phyloP scores from a whole-genome alignment of 1,284 basidiomycete species.

The Cryptococcus amylolentus region DNA sequence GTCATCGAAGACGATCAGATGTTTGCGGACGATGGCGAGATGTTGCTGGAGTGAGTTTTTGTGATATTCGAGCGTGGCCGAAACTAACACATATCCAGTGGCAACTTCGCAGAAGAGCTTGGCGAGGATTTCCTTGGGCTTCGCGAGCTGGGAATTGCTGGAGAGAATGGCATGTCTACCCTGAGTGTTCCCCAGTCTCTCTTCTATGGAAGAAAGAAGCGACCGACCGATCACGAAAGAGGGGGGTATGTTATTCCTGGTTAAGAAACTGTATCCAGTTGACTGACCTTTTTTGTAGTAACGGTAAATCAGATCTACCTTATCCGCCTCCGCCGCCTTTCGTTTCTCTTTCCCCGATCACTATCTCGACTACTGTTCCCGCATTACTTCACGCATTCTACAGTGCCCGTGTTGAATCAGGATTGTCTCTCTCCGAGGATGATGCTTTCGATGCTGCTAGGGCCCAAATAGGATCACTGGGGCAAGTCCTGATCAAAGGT shows the following conservation, averaged over 20 bases:
- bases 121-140: constrained; percentile 94
- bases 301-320: constrained; percentile 51
- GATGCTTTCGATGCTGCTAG: constrained; percentile 39
- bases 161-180: constrained; percentile 75
- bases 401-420: constrained; percentile 55
- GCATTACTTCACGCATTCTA: constrained; percentile 79
- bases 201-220: constrained; percentile 63
- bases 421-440: constrained; percentile 31
- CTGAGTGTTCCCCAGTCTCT: constrained; percentile 75
- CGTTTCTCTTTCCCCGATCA: constrained; percentile 62
- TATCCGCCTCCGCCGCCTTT: constrained; percentile 81
- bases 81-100: constrained; percentile 52
- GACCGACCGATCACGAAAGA: constrained; percentile 19
- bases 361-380: constrained; percentile 68
- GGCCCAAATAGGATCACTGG: constrained; percentile 41
- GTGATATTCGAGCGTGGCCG: not conserved
- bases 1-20: constrained; percentile 63
- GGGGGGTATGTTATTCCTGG: constrained; percentile 3
- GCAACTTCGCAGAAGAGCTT: constrained; percentile 79
- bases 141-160: constrained; percentile 80
- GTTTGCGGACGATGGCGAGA: constrained; percentile 74
- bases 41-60: constrained; percentile 62
- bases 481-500: constrained; percentile 41
- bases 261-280: not conserved
- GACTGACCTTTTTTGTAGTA: not conserved